Conservation (phyloP, 202 grass and related monocot genomes). For the Musa balbisiana region DNA sequence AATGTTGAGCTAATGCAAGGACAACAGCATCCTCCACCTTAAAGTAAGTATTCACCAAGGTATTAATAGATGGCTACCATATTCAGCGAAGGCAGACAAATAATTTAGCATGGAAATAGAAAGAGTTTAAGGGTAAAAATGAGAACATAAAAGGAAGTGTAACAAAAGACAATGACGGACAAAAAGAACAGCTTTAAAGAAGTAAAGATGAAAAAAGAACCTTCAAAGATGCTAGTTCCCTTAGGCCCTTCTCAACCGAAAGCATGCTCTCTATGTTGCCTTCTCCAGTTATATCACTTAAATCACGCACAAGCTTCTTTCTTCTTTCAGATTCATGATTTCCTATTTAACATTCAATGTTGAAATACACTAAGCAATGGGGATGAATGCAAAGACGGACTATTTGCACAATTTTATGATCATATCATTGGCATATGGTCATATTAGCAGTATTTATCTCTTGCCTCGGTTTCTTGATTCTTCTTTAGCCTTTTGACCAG, state of each 20-base stretch:
- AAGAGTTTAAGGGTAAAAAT: background rate
- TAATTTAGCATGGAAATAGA: background rate
- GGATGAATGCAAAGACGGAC: background rate
- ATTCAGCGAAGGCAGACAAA: background rate
- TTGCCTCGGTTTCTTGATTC: conserved; percentile 64
- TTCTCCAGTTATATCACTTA: conserved; percentile 91
- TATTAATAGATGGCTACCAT: background rate
- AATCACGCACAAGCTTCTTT: conserved; percentile 61
- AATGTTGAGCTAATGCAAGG: conserved; percentile 80
- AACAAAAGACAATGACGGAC: background rate
- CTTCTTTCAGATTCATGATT: conserved; percentile 58
- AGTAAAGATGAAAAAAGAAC: conserved; percentile 19
- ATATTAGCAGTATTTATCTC: conserved; percentile 16
- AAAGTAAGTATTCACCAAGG: conserved; percentile 21
- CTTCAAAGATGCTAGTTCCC: conserved; percentile 90
- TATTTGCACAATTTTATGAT: conserved; percentile 13
- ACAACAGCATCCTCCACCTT: conserved; percentile 98
- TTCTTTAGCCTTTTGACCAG: conserved; percentile 95
- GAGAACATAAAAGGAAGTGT: background rate
- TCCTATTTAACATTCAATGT: conserved; percentile 40
- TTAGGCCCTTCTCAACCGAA: conserved; percentile 96
- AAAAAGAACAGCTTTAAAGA: background rate
- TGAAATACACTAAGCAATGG: background rate
- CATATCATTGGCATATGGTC: conserved; percentile 7
- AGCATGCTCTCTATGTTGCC: conserved; percentile 98